Evolutionary conservation across 2,329 filamentous ascomycete species (phyloP).

Genomic region (Claviceps quebecensis): DNA sequence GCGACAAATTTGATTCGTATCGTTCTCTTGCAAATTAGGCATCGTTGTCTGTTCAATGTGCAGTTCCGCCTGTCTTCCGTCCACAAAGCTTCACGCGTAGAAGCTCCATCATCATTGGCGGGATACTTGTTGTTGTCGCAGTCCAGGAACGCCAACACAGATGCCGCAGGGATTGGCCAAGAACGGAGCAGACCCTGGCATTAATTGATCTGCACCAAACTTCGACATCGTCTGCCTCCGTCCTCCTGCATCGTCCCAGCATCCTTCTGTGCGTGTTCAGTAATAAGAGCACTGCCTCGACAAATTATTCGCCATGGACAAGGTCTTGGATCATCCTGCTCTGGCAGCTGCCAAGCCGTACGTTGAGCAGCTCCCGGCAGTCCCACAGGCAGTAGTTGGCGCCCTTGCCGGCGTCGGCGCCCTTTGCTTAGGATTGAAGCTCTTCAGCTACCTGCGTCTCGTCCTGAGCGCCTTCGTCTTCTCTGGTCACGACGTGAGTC

Average conservation of each 20-base stretch:
- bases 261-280: background rate
- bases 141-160: background rate
- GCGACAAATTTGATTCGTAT: too few relatives aligned
- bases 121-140: background rate
- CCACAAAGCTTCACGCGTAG: too few relatives aligned
- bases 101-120: too few relatives aligned
- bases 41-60: too few relatives aligned
- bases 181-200: background rate
- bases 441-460: conserved; percentile 45
- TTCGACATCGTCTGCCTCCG: background rate
- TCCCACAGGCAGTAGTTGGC: conserved; percentile 32
- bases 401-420: conserved; percentile 42
- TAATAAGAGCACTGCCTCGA: background rate
- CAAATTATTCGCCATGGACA: conserved; percentile 13
- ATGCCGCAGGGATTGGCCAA: background rate
- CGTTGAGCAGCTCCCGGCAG: conserved; percentile 11
- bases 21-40: too few relatives aligned
- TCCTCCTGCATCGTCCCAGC: background rate
- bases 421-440: conserved; percentile 40
- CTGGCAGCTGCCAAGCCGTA: conserved; percentile 5
- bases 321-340: conserved; percentile 8
- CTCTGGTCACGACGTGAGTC: conserved; percentile 44
- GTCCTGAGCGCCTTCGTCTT: conserved; percentile 57
- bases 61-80: too few relatives aligned
- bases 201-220: background rate